These are phyloP conservation scores for Auriscalpium vulgare DNA, from an alignment of 768 basidiomycete genomes.

Conservation along the genomic window DNA sequence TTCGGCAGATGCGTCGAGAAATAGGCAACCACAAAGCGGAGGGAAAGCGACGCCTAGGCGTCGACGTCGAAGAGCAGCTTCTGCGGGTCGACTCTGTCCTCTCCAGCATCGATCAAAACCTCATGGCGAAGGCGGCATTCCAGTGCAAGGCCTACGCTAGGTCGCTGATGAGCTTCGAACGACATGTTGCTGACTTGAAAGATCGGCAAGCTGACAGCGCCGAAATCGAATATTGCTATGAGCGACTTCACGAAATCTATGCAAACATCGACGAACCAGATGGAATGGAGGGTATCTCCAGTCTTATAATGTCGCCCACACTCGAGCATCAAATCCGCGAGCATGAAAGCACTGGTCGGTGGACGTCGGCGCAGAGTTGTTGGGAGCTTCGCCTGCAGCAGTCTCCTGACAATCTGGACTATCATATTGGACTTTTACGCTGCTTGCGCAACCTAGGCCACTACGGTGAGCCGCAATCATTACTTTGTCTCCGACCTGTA, in stretches of 20 bases:
- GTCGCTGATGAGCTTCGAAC: conserved; percentile 92
- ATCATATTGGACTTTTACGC: conserved; percentile 82
- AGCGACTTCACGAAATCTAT: conserved; percentile 92
- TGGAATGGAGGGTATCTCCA: conserved; percentile 97
- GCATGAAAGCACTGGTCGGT: conserved; percentile 92
- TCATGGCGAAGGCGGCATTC: conserved; percentile 91
- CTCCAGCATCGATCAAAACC: conserved; percentile 72
- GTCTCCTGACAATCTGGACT: conserved; percentile 80
- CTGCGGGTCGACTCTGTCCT: conserved; percentile 72
- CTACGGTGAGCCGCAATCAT: conserved; percentile 61
- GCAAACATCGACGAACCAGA: conserved; percentile 95
- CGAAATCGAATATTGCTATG: conserved; percentile 69
- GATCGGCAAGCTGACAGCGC: conserved; percentile 29
- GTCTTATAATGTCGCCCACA: conserved; percentile 79
- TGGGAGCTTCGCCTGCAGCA: conserved; percentile 95
- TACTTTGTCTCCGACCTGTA: background rate
- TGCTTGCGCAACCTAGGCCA: conserved; percentile 94
- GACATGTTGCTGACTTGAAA: conserved; percentile 54
- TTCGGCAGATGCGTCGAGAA: conserved; percentile 67
- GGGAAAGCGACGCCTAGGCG: conserved; percentile 40
- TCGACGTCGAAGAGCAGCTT: conserved; percentile 43
- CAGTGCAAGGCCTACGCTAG: conserved; percentile 92
- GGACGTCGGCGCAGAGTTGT: conserved; percentile 98
- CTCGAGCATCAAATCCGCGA: conserved; percentile 95
- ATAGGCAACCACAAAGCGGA: conserved; percentile 38